phyloP scores from a whole-genome alignment of 1,284 basidiomycete species.

The Rhodotorula sp. region DNA sequence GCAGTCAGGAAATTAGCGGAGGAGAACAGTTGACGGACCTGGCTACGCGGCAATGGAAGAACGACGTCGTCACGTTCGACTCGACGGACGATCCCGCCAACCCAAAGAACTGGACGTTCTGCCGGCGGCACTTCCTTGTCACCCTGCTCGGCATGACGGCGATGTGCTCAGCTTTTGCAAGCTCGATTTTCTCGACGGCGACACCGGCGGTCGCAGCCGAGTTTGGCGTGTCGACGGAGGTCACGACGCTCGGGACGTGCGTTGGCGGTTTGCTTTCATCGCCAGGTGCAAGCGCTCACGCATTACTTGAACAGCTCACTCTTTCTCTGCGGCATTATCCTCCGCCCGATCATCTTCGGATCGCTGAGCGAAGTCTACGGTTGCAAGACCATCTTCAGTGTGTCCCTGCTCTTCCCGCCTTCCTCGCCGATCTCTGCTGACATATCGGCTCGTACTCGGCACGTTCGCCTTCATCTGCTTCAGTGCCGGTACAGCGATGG shows the following conservation, averaged over 20 bases:
- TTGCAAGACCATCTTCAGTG: constrained; percentile 40
- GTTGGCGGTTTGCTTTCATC: background rate
- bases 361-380: constrained; percentile 61
- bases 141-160: constrained; percentile 37
- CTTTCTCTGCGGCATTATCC: constrained; percentile 44
- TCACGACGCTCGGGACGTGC: constrained; percentile 55
- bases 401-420: background rate
- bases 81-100: constrained; percentile 52
- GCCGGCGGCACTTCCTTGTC: constrained; percentile 28
- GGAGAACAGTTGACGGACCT: background rate
- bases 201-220: constrained; percentile 58
- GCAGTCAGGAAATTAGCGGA: background rate
- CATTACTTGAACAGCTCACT: background rate
- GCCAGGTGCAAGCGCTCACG: background rate
- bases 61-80: constrained; percentile 3
- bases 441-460: constrained; percentile 51
- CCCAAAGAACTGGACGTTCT: constrained; percentile 57
- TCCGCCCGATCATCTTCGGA: constrained; percentile 59
- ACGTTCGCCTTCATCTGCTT: constrained; percentile 58
- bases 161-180: constrained; percentile 58
- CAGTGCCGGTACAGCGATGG: constrained; percentile 66
- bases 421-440: no score
- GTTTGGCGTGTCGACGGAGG: constrained; percentile 59
- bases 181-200: constrained; percentile 52
- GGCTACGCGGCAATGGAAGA: constrained; percentile 1